phyloP scores from a whole-genome alignment of 306 rosid species.

The Prunus mume region DNA sequence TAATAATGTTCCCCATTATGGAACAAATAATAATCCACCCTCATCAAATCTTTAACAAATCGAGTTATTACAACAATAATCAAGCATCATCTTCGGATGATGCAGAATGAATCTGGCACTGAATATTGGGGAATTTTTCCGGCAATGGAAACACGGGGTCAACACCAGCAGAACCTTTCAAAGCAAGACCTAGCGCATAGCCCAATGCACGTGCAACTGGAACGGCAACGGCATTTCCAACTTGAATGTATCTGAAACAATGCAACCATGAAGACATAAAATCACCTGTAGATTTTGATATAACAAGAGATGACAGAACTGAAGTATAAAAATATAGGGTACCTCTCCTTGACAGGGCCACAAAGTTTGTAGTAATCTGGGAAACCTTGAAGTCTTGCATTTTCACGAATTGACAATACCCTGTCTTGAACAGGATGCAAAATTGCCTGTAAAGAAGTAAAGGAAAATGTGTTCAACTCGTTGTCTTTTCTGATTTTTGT shows the following conservation, averaged over 20 bases:
- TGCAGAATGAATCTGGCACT: slow-evolving; percentile 32
- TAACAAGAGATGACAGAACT: background rate
- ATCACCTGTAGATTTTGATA: too few relatives aligned
- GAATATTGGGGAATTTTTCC: slow-evolving; percentile 37
- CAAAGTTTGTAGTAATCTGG: slow-evolving; percentile 65
- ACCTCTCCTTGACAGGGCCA: slow-evolving; percentile 73
- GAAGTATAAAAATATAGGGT: background rate
- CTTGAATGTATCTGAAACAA: slow-evolving; percentile 69
- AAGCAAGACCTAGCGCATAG: slow-evolving; percentile 59
- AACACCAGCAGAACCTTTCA: slow-evolving; percentile 30
- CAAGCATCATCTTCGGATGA: slow-evolving; percentile 40
- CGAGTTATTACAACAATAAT: background rate
- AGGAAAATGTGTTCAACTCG: too few relatives aligned
- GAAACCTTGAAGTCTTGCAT: slow-evolving; percentile 74
- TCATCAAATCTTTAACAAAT: slow-evolving; percentile 19
- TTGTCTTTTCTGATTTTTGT: background rate
- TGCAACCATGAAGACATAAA: background rate
- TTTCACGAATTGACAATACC: slow-evolving; percentile 61
- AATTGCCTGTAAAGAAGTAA: slow-evolving; percentile 18
- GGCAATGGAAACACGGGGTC: slow-evolving; percentile 46
- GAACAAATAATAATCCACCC: background rate
- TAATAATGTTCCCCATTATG: too few relatives aligned
- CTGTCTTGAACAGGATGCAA: slow-evolving; percentile 63
- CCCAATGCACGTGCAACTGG: slow-evolving; percentile 81
- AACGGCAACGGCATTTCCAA: slow-evolving; percentile 91